Base-by-base conservation (phyloP, 176 grass and related monocot genomes). In the Miscanthus lutarioriparius region DNA sequence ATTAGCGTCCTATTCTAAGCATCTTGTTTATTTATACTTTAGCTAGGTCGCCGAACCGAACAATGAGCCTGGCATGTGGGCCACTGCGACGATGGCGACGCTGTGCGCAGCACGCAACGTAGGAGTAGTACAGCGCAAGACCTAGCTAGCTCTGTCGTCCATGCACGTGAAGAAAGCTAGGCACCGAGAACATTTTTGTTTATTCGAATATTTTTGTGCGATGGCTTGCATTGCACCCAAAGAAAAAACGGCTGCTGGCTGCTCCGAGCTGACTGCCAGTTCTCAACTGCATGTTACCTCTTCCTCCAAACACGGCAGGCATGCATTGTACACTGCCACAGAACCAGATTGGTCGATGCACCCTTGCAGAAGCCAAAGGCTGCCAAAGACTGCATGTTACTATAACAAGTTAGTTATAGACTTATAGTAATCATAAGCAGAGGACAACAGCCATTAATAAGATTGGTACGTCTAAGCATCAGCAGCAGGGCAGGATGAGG, bases 81-180 rank as follows among this genome's bases (percentile, higher is more conserved):
- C 78, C 83, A 66, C 22, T 10, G 38, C 28, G 77, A 79, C 36
- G 27, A 84, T 23, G 61, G 48, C 63, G 82, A 84, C 61, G 22
- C 44, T 26, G 7, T 41, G 70, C 28, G 44, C 30, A 3, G 78
- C 88, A 89, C 78, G 78, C 65, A 26, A 82, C 35, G 32, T 3
- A 32, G 32, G 32, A 32, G 36, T 82, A 76, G 45, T 16, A 54
- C 83, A 89, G 72, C 54, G 77, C 72, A 36, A 26, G 66, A 33
- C 82, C 71, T 72, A 15, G 48, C 75, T 80, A 59, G 54, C 20
- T n/a, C 54, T 58, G n/a, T n/a, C n/a, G 20, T 56, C 20, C 19
- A 56, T 54, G 44, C 79, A 86, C 83, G 84, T 86, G 84, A 90
- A 86, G 79, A 83, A 86, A 79, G 79, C 36, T n/a, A n/a, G n/a